A percentile compares a stretch with the other conserved stretches of the same genome.
Evolutionary conservation across 1,284 basidiomycete genomes (phyloP).

Genomic region (Leccinum huronense): DNA sequence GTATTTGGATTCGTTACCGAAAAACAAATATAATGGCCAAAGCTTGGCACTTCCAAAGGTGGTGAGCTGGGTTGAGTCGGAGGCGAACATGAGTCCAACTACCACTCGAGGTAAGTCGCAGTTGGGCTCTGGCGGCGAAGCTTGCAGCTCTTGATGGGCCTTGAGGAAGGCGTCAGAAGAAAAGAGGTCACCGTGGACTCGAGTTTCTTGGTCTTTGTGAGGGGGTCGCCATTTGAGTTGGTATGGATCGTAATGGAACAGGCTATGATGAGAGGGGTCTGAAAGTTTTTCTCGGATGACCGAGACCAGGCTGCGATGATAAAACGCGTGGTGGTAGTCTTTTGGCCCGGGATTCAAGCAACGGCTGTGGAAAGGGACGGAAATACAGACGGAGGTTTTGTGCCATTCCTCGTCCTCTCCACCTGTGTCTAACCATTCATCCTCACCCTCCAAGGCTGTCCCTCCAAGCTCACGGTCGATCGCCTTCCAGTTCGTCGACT

Average conservation of each 20-base stretch:
- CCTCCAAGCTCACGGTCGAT: background rate
- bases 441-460: background rate
- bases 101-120: background rate
- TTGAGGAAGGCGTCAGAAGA: background rate
- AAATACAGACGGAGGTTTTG: background rate
- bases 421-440: background rate
- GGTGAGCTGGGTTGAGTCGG: background rate
- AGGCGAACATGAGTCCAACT: background rate
- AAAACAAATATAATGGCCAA: background rate
- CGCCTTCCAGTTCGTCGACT: background rate
- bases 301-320: background rate
- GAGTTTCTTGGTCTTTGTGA: background rate
- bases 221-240: background rate
- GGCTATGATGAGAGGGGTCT: background rate
- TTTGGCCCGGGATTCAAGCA: background rate
- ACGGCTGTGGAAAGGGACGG: background rate
- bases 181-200: background rate
- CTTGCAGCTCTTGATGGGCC: background rate
- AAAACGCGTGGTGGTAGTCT: background rate
- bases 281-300: background rate
- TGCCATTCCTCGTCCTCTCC: background rate
- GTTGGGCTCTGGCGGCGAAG: background rate
- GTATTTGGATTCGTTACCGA: background rate
- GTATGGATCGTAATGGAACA: background rate
- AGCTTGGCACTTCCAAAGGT: background rate